phyloP scores from a whole-genome alignment of 768 basidiomycete genomes.

The Kwoniella newhampshirensis region DNA sequence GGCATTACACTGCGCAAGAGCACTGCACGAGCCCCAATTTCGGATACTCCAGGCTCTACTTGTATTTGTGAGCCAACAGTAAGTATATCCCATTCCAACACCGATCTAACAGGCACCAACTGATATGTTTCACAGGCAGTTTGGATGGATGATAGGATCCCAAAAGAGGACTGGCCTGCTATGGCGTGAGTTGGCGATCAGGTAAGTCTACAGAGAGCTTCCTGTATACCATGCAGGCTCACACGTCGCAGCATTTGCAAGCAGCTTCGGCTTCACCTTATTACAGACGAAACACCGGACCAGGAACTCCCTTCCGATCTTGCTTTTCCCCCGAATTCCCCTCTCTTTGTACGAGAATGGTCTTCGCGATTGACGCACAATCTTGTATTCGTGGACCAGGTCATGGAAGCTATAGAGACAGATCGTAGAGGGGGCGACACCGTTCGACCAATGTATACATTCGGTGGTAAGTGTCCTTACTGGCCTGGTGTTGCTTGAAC shows the following conservation, averaged over 20 bases:
- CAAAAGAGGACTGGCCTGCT: neutral
- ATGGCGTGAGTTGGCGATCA: conserved; percentile 15
- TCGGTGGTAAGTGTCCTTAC: conserved; percentile 6
- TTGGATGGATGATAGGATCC: neutral
- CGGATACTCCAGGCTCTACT: conserved; percentile 10
- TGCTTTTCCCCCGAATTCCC: neutral
- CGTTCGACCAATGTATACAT: neutral
- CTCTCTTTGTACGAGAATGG: conserved; percentile 5
- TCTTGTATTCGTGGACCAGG: conserved; percentile 7
- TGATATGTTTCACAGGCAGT: neutral
- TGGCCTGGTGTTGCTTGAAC: too few species aligned
- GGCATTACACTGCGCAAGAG: neutral
- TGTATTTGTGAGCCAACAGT: conserved; percentile 2
- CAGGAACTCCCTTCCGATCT: conserved; percentile 5
- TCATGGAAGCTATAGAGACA: conserved; percentile 5
- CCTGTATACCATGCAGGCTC: neutral
- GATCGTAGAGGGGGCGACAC: neutral
- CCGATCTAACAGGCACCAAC: neutral
- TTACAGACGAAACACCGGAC: neutral
- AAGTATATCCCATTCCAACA: neutral
- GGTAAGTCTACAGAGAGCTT: conserved; percentile 1
- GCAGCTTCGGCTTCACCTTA: conserved; percentile 1
- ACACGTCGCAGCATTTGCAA: neutral
- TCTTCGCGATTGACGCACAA: neutral
- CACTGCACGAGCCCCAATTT: conserved; percentile 8